phyloP scores from a whole-genome alignment of 2,329 filamentous ascomycete genomes.

The Hypomyces rosellus region DNA sequence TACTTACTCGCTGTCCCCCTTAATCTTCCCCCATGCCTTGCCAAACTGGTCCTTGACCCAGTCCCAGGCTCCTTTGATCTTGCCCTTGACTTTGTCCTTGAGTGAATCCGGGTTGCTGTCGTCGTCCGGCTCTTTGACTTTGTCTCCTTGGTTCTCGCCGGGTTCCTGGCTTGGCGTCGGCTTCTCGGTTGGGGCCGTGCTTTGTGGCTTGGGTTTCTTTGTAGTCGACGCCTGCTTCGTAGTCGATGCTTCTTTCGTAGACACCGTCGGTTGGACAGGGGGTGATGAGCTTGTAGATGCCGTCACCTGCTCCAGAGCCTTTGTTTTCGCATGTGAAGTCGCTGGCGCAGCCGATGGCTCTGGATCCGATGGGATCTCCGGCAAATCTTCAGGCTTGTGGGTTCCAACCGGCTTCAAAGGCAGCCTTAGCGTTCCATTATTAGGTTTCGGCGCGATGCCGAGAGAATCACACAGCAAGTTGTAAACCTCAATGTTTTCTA shows the following conservation, averaged over 20 bases:
- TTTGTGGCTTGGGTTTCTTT: background rate
- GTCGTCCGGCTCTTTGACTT: conserved; percentile 12
- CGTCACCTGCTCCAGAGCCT: too few species aligned
- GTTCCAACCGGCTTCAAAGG: conserved; percentile 59
- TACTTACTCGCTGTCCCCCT: conserved; percentile 11
- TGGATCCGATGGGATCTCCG: conserved; percentile 50
- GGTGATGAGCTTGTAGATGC: too few species aligned
- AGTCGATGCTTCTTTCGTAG: background rate
- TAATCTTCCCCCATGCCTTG: conserved; percentile 41
- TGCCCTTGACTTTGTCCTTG: conserved; percentile 27
- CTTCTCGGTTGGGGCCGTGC: background rate
- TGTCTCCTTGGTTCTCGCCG: conserved; percentile 11
- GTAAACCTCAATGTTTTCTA: conserved; percentile 92
- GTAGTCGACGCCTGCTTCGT: conserved; percentile 5
- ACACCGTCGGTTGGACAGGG: too few species aligned
- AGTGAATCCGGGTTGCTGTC: conserved; percentile 19
- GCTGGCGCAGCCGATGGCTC: conserved; percentile 17
- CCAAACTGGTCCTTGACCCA: conserved; percentile 46
- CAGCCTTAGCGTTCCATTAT: conserved; percentile 80
- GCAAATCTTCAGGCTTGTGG: conserved; percentile 46
- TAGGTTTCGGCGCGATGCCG: conserved; percentile 63
- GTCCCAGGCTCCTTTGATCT: conserved; percentile 40
- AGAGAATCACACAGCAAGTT: conserved; percentile 90
- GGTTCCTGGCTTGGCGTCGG: conserved; percentile 1
- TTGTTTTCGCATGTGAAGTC: too few species aligned